Conservation (phyloP, 139 green algal genomes). For the Chlorella sp. region DNA sequence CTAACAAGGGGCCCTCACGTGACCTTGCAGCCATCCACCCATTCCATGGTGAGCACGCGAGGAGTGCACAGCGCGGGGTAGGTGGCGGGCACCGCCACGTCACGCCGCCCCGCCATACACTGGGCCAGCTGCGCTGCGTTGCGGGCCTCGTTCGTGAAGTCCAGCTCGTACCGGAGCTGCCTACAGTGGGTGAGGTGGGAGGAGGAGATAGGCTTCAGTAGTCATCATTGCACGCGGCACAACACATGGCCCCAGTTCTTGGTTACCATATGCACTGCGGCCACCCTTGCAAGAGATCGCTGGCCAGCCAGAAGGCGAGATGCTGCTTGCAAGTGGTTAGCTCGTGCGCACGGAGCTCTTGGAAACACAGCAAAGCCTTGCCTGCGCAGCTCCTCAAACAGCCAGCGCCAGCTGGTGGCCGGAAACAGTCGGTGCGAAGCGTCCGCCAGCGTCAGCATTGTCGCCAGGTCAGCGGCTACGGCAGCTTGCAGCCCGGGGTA, state of each 20-base stretch:
- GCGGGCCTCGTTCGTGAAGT: constrained; percentile 79
- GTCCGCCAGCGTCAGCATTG: constrained; percentile 57
- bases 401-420: constrained; percentile 64
- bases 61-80: constrained; percentile 54
- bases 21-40: constrained; percentile 69
- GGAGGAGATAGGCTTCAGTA: too few relatives aligned
- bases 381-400: constrained; percentile 72
- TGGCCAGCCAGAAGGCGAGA: too few relatives aligned
- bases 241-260: too few relatives aligned
- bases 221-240: too few relatives aligned
- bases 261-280: too few relatives aligned
- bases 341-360: too few relatives aligned
- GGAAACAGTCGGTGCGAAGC: constrained; percentile 65
- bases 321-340: too few relatives aligned
- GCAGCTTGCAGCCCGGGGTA: constrained; percentile 69
- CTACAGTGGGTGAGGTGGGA: too few relatives aligned
- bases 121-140: constrained; percentile 56
- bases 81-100: constrained; percentile 65
- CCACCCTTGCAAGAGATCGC: too few relatives aligned
- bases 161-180: constrained; percentile 85
- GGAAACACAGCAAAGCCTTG: neutral
- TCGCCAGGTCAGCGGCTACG: constrained; percentile 77
- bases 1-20: neutral
- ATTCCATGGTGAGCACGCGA: constrained; percentile 84
- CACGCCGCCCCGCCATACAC: constrained; percentile 33